Evolutionary conservation across 2,329 filamentous ascomycete genomes (phyloP).

Genomic region (Trichophyton verrucosum): DNA sequence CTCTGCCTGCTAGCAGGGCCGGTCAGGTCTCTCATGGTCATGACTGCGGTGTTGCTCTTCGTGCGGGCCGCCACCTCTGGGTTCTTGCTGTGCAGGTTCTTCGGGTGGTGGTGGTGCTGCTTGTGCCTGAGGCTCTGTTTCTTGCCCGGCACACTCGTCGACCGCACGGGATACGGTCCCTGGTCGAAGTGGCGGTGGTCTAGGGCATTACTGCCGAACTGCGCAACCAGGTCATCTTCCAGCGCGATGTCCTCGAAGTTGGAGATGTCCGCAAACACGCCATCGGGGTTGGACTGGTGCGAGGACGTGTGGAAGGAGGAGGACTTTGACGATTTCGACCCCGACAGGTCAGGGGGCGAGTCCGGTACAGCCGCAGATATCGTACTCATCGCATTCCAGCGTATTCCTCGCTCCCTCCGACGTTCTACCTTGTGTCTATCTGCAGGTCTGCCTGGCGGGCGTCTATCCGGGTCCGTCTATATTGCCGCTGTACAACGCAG

Average conservation of each 20-base stretch:
- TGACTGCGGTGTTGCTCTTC: conserved; percentile 1
- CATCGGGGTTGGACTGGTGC: conserved; percentile 56
- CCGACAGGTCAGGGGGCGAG: conserved; percentile 66
- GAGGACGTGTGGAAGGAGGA: conserved; percentile 74
- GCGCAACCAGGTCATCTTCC: conserved; percentile 47
- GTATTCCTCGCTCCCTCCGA: not conserved
- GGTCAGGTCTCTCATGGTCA: conserved; percentile 3
- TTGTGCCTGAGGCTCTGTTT: not conserved
- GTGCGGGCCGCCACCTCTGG: not conserved
- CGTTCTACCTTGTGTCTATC: not conserved
- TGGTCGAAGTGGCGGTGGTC: conserved; percentile 20
- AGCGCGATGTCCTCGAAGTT: conserved; percentile 93
- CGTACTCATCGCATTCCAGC: conserved; percentile 30
- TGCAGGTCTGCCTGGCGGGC: not conserved
- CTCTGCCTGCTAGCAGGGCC: not conserved
- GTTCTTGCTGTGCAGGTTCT: not conserved
- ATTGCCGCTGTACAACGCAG: not conserved
- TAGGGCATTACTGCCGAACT: conserved; percentile 13
- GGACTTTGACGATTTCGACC: conserved; percentile 80
- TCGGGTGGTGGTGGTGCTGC: not conserved
- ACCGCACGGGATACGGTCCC: conserved; percentile 8
- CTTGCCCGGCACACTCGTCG: not conserved
- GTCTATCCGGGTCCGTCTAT: not conserved
- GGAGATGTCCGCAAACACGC: conserved; percentile 56
- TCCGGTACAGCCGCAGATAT: conserved; percentile 40